Evolutionary conservation across 1,284 basidiomycete species (phyloP), one percentile per base, ranked within the genome.

Genomic region (Anthracocystis panici-leucophaei): DNA sequence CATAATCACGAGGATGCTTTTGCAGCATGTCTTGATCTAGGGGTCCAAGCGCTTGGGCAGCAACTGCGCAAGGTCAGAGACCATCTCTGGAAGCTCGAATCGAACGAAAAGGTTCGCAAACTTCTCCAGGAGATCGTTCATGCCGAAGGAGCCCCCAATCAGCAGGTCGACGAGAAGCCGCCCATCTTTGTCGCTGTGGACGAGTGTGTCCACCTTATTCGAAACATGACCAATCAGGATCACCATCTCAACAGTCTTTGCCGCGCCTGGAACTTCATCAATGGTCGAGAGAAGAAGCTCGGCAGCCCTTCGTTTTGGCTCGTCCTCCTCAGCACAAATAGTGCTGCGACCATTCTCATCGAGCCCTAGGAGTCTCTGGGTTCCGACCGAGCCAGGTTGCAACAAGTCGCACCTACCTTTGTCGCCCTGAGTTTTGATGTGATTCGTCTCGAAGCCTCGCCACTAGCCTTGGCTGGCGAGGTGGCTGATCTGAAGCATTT

Each of bases 131-230:
- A 8, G 20, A 44, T 6, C 42, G 23, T n/a, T 18, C 16, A 18
- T 23, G 44, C 21, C 8, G 3, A 3, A 46, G 5, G 10, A 27
- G 5, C 21, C 18, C 38, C 5, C 12, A 4, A 46, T 20, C 23
- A 23, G n/a, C n/a, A 27, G 20, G 44, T 20, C 14, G 23, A 46
- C 23, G 20, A 10, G 21, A 7, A 46, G 5, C 8, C n/a, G 45
- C 49, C 50, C 1, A 11, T 46, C 29, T 38, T 45, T 20, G 50
- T 61, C 14, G 58, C 50, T n/a, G 8, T 61, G 20, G 58, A 61
- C 27, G 58, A 61, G 18, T 61, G 58, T 12, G 50, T 51, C 29
- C 35, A 53, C 3, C 50, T 61, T 4, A 23, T 20, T 21, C 18
- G 23, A 6, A 6, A 1, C 27, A 2, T 4, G 2, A 16, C 11